phyloP scores from a whole-genome alignment of 73 alveolate genomes.

The Paramecium caudatum region DNA sequence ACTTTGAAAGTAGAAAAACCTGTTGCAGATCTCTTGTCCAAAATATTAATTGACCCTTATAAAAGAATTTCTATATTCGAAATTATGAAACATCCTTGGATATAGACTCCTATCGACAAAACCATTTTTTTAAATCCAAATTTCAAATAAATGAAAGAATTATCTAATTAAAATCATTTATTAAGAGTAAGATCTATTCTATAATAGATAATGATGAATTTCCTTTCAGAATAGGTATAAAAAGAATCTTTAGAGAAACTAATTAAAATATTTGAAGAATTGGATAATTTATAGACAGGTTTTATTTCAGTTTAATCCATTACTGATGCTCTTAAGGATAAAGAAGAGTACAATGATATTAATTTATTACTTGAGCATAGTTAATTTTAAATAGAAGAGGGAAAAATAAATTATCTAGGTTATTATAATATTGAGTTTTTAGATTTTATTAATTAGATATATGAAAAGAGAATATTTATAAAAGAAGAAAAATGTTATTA shows the following conservation, averaged over 20 bases:
- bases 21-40: constrained; percentile 6
- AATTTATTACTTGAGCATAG: background rate
- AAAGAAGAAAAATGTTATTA: constrained; percentile 42
- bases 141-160: constrained; percentile 32
- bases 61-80: constrained; percentile 57
- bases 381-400: background rate
- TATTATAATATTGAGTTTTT: background rate
- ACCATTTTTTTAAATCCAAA: constrained; percentile 20
- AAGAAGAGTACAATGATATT: background rate
- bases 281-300: background rate
- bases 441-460: constrained; percentile 50
- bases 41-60: background rate
- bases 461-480: constrained; percentile 37
- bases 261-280: constrained; percentile 32
- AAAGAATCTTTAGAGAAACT: constrained; percentile 27
- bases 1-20: constrained; percentile 47
- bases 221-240: constrained; percentile 31
- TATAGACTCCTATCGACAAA: background rate
- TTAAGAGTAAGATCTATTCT: background rate
- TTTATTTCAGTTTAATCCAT: constrained; percentile 28
- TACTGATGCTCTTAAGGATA: background rate
- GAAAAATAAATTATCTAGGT: constrained; percentile 20
- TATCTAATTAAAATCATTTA: constrained; percentile 26
- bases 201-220: constrained; percentile 44
- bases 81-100: constrained; percentile 59